These are phyloP conservation scores for Trametes pubescens DNA, from an alignment of 1,284 basidiomycete genomes.

Conservation along the genomic window DNA sequence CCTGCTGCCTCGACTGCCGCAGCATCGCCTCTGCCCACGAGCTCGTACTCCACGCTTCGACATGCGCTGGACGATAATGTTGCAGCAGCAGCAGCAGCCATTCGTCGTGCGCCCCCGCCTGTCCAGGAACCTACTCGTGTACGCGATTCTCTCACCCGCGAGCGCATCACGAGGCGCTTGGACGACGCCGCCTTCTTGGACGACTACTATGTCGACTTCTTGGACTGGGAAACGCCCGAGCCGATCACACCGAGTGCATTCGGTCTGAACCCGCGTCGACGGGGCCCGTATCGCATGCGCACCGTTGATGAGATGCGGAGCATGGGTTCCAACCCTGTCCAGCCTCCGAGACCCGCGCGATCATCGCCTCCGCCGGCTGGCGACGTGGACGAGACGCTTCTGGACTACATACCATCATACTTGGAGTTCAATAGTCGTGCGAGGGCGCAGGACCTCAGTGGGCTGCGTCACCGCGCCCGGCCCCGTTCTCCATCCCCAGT, in stretches of 20 bases:
- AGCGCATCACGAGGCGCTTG: not conserved
- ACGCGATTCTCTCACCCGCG: not conserved
- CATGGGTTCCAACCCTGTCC: not conserved
- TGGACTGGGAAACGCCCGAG: not conserved
- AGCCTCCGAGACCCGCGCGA: not conserved
- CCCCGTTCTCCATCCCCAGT: conserved; percentile 12
- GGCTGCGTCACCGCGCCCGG: conserved; percentile 22
- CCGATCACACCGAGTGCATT: not conserved
- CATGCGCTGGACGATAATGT: conserved; percentile 27
- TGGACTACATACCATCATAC: not conserved
- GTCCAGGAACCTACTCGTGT: not conserved
- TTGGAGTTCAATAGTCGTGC: conserved; percentile 22
- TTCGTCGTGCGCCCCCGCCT: not conserved
- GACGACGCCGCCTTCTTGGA: not conserved
- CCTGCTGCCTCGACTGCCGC: not conserved
- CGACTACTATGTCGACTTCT: not conserved
- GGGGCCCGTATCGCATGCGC: not conserved
- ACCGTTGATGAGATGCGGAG: not conserved
- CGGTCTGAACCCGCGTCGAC: not conserved
- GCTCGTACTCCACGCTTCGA: conserved; percentile 28
- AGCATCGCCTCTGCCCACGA: conserved; percentile 3
- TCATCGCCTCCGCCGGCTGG: not conserved
- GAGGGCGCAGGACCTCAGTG: conserved; percentile 10
- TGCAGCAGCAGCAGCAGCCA: not conserved
- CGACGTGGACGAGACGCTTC: not conserved